These are phyloP conservation scores for Coprinopsis sp. DNA, from an alignment of 768 basidiomycete genomes.

Conservation along the genomic window DNA sequence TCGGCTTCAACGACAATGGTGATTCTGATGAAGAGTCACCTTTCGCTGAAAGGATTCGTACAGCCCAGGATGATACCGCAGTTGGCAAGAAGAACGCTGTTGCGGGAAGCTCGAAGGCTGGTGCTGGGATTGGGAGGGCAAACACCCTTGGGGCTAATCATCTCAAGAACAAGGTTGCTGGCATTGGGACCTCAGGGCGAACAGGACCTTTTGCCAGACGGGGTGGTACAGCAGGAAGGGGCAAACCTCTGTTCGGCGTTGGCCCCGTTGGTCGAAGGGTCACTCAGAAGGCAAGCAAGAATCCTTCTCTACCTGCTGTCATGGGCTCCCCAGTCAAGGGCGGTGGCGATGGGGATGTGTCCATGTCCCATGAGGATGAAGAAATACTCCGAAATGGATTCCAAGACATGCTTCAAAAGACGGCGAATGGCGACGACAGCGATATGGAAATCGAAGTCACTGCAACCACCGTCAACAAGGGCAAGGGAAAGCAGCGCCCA, in stretches of 20 bases:
- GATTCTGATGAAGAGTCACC: slow-evolving; percentile 19
- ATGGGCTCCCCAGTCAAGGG: slow-evolving; percentile 49
- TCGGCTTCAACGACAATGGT: slow-evolving; percentile 53
- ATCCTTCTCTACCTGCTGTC: slow-evolving; percentile 42
- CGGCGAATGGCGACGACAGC: slow-evolving; percentile 5
- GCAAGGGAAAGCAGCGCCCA: slow-evolving; percentile 28
- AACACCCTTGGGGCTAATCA: slow-evolving; percentile 5
- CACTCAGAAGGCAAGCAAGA: slow-evolving; percentile 39
- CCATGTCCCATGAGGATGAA: slow-evolving; percentile 12
- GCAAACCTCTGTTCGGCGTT: slow-evolving; percentile 24
- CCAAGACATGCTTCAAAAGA: too few species aligned
- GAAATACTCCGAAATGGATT: too few species aligned
- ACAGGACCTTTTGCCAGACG: slow-evolving; percentile 16
- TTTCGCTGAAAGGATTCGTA: slow-evolving; percentile 1
- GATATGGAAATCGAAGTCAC: slow-evolving; percentile 14
- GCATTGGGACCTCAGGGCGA: not conserved
- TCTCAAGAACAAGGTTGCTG: slow-evolving; percentile 3
- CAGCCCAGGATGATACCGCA: slow-evolving; percentile 20
- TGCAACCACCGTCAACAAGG: slow-evolving; percentile 27
- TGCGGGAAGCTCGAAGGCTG: slow-evolving; percentile 10
- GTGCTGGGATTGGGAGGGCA: slow-evolving; percentile 14
- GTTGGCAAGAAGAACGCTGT: slow-evolving; percentile 11
- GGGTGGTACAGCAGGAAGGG: slow-evolving; percentile 8
- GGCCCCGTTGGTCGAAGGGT: slow-evolving; percentile 21
- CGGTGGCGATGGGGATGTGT: slow-evolving; percentile 18